phyloP scores from a whole-genome alignment of 2,329 filamentous ascomycete species.

The Fusarium longipes region DNA sequence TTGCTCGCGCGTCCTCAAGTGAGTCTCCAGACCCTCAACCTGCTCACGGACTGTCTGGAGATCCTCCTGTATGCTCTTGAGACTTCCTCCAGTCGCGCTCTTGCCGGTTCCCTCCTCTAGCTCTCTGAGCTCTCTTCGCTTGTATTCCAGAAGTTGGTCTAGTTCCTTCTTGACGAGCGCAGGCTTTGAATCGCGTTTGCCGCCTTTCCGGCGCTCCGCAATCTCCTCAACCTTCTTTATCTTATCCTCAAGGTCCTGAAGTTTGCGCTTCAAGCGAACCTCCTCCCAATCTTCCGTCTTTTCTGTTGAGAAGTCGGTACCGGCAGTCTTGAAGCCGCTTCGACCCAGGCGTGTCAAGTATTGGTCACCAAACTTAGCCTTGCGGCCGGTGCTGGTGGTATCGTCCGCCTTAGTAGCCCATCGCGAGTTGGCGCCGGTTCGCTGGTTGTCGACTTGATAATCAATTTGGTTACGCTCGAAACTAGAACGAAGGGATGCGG shows the following conservation, averaged over 20 bases:
- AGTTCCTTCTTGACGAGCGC: constrained; percentile 94
- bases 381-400: constrained; percentile 84
- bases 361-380: constrained; percentile 97
- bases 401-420: constrained; percentile 86
- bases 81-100: constrained; percentile 74
- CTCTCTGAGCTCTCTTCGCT: constrained; percentile 81
- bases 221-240: constrained; percentile 83
- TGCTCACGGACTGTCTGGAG: constrained; percentile 92
- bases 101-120: constrained; percentile 77
- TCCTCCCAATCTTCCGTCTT: constrained; percentile 98
- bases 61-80: constrained; percentile 86
- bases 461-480: constrained; percentile 98
- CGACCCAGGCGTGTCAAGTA: constrained; percentile 93
- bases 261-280: constrained; percentile 91
- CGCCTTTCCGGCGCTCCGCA: constrained; percentile 71
- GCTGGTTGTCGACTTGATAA: constrained; percentile 87
- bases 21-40: constrained; percentile 87
- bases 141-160: constrained; percentile 94
- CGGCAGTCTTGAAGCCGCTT: constrained; percentile 80
- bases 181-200: constrained; percentile 81
- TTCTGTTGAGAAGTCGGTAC: constrained; percentile 89
- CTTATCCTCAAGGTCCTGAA: constrained; percentile 89
- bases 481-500: constrained; percentile 86
- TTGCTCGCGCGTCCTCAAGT: constrained; percentile 80
- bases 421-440: constrained; percentile 71